phyloP scores from a whole-genome alignment of 805 yeast species.

The Metschnikowia cubensis region DNA sequence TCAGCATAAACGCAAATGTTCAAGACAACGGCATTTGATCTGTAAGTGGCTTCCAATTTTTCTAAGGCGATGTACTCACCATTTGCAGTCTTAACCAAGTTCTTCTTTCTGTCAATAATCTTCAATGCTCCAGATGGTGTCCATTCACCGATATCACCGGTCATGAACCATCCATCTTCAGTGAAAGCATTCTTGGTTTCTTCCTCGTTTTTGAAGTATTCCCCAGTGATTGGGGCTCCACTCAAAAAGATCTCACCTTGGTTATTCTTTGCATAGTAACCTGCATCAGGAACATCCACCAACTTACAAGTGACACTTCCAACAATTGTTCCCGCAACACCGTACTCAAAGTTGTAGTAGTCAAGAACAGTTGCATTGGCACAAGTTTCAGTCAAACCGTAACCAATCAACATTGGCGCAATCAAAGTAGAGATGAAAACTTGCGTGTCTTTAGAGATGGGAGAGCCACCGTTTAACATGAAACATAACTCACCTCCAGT shows the following conservation, averaged over 20 bases:
- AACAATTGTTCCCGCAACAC: slow-evolving; percentile 76
- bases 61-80: slow-evolving; percentile 98
- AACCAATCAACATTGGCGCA: slow-evolving; percentile 88
- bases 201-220: slow-evolving; percentile 76
- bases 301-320: slow-evolving; percentile 85
- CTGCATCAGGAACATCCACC: slow-evolving; percentile 87
- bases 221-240: slow-evolving; percentile 69
- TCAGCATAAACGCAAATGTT: slow-evolving; percentile 95
- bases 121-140: slow-evolving; percentile 70
- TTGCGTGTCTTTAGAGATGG: slow-evolving; percentile 79
- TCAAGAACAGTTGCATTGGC: slow-evolving; percentile 78
- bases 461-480: slow-evolving; percentile 89
- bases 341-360: slow-evolving; percentile 62
- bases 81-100: slow-evolving; percentile 89
- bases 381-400: slow-evolving; percentile 94
- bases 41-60: slow-evolving; percentile 85
- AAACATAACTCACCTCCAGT: slow-evolving; percentile 85
- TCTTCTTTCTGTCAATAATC: slow-evolving; percentile 92
- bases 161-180: slow-evolving; percentile 89
- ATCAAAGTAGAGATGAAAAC: slow-evolving; percentile 69
- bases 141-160: slow-evolving; percentile 98
- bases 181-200: slow-evolving; percentile 78
- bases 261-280: slow-evolving; percentile 81
- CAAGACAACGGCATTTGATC: slow-evolving; percentile 70
- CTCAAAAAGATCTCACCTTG: slow-evolving; percentile 88